These are phyloP conservation scores for Penicillium capsulatum DNA, from an alignment of 2,329 filamentous ascomycete species.

Conservation along the genomic window DNA sequence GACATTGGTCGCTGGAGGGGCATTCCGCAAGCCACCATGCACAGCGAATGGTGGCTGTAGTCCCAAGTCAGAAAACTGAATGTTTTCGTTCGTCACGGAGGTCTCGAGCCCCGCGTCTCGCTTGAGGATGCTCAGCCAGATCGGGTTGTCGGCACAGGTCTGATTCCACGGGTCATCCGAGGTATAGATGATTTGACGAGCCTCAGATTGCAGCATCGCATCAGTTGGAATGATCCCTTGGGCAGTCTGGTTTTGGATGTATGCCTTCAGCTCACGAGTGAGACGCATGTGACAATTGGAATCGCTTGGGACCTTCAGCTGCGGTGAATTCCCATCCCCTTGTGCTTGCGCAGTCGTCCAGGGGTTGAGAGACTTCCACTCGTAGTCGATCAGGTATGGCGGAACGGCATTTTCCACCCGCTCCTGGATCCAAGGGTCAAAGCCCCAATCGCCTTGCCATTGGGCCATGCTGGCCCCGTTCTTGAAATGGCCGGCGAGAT, in stretches of 20 bases:
- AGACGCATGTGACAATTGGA: slow-evolving; percentile 43
- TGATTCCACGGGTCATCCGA: slow-evolving; percentile 39
- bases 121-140: slow-evolving; percentile 45
- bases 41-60: slow-evolving; percentile 44
- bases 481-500: slow-evolving; percentile 41
- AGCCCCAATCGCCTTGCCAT: slow-evolving; percentile 43
- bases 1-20: slow-evolving; percentile 35
- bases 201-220: slow-evolving; percentile 35
- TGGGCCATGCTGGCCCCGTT: slow-evolving; percentile 36
- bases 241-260: slow-evolving; percentile 33
- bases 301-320: slow-evolving; percentile 30
- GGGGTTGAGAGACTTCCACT: slow-evolving; percentile 30
- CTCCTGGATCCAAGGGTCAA: slow-evolving; percentile 35
- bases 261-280: slow-evolving; percentile 39
- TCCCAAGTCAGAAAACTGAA: slow-evolving; percentile 37
- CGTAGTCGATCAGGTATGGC: slow-evolving; percentile 36
- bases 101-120: slow-evolving; percentile 39
- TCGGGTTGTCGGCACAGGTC: slow-evolving; percentile 46
- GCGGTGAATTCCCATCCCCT: slow-evolving; percentile 10
- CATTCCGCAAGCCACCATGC: slow-evolving; percentile 32
- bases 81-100: slow-evolving; percentile 30
- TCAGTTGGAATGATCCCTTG: slow-evolving; percentile 37
- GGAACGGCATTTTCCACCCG: slow-evolving; percentile 37
- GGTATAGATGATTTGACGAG: slow-evolving; percentile 34
- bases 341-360: slow-evolving; percentile 25